These are phyloP conservation scores for Ogataea ramenticola DNA, from an alignment of 805 yeast species.

Conservation along the genomic window DNA sequence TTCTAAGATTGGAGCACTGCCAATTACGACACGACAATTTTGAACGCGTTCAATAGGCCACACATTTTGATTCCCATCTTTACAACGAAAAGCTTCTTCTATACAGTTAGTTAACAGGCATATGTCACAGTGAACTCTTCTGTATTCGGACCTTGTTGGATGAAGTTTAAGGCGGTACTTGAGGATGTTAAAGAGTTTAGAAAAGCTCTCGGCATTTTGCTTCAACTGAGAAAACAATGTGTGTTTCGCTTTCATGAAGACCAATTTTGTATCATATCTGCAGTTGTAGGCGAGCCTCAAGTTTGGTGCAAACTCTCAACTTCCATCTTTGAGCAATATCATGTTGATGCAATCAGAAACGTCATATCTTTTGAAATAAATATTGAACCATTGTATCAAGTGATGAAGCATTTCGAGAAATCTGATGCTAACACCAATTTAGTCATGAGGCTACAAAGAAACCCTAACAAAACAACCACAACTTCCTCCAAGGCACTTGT, in stretches of 20 bases:
- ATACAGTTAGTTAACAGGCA: too few species aligned
- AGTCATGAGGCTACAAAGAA: conserved; percentile 43
- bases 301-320: conserved; percentile 55
- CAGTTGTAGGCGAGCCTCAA: conserved; percentile 51
- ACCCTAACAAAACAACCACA: conserved; percentile 10
- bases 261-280: conserved; percentile 43
- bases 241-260: conserved; percentile 48
- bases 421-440: conserved; percentile 42
- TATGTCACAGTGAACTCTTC: too few species aligned
- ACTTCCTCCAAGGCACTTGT: conserved; percentile 31
- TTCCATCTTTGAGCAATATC: conserved; percentile 40
- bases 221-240: conserved; percentile 46
- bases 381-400: conserved; percentile 51
- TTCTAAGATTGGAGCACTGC: too few species aligned
- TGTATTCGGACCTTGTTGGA: too few species aligned
- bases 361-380: conserved; percentile 55
- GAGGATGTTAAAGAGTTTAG: conserved; percentile 17
- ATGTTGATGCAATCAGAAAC: conserved; percentile 44
- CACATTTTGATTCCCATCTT: too few species aligned
- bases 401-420: conserved; percentile 48
- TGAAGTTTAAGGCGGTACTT: conserved; percentile 20
- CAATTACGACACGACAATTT: too few species aligned
- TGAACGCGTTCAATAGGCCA: too few species aligned
- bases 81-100: too few species aligned
- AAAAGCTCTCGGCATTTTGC: conserved; percentile 16